Evolutionary conservation across 148 eudicot species (phyloP), one percentile per base, ranked within the genome.

Genomic region (Beta vulgaris): DNA sequence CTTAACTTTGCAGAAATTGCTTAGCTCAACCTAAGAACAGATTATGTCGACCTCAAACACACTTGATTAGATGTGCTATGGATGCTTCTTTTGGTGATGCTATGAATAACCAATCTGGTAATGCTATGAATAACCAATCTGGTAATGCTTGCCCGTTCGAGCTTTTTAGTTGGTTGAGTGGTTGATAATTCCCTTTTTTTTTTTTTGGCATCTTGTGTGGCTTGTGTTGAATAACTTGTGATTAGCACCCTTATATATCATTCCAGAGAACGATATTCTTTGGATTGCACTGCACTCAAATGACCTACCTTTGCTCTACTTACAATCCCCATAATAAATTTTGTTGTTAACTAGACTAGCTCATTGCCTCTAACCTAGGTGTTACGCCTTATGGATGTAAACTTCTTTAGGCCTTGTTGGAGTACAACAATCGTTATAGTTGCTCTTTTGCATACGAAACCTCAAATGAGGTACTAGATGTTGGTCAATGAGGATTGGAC

Each of bases 1-100:
- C 36, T 60, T 58, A 29, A 62, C 69, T 62, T 57, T 81, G 71
- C 80, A 89, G 97, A 68, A 82, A 54, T 76, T 68, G 73, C 75
- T 77, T 77, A 77, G 75, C 78, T 69, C 68, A 74, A n/a, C 67
- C 75, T 55, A 79, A 82, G 36, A 80, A 73, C 80, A 80, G 74
- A 74, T 68, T 49, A 54, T 46, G 42, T 59, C 54, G 58, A 62
- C 76, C 55, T 34, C 84, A 76, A 25, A 69, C 54, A 59, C 72
- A 36, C 21, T 74, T 71, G 67, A 59, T 87, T 49, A 86, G 69
- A 62, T 85, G 89, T 81, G 85, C 94, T 60, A 88, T 89, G 98
- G 96, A 89, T 87, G 89, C 97, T 79, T 82, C 94, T 4, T 91
- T 80, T 81, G 92, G 94, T 19, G 89, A 88, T 82, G 65, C 86